These are phyloP conservation scores for Syncephalastrum monosporum DNA, from an alignment of 371 early-diverging fungal genomes.

Conservation along the genomic window DNA sequence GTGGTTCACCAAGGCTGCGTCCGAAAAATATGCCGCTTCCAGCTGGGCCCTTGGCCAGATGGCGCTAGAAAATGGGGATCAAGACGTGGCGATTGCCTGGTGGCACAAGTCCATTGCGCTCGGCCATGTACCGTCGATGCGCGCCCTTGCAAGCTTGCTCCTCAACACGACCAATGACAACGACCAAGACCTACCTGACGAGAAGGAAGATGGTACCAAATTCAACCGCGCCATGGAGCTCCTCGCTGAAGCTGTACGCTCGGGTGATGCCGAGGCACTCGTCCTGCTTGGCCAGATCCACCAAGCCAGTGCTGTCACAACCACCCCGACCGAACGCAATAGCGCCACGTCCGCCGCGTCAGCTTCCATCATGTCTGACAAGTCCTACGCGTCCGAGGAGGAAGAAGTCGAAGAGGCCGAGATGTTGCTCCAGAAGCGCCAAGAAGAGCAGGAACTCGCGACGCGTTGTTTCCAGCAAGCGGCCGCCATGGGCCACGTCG, in stretches of 20 bases:
- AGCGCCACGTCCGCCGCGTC: constrained; percentile 2
- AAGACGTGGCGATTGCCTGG: constrained; percentile 38
- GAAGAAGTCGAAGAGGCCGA: constrained; percentile 15
- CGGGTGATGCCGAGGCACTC: constrained; percentile 39
- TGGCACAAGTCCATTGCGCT: constrained; percentile 37
- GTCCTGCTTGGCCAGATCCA: constrained; percentile 33
- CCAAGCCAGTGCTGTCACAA: constrained; percentile 15
- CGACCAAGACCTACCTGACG: background rate
- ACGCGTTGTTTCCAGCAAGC: constrained; percentile 46
- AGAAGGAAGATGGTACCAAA: constrained; percentile 4
- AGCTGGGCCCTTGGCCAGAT: constrained; percentile 42
- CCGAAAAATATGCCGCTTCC: constrained; percentile 30
- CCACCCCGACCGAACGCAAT: constrained; percentile 6
- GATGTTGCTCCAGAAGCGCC: constrained; percentile 12
- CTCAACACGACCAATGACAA: constrained; percentile 10
- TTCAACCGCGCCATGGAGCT: constrained; percentile 18
- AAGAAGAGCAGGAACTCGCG: constrained; percentile 39
- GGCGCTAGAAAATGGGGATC: constrained; percentile 29
- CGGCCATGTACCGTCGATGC: constrained; percentile 37
- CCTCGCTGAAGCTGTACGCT: constrained; percentile 21
- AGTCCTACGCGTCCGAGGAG: constrained; percentile 5
- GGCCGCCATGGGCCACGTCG: constrained; percentile 32
- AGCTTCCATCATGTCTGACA: background rate
- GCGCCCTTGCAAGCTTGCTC: constrained; percentile 20
- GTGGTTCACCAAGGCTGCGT: constrained; percentile 36